Percentiles rank a stretch among this genome's conserved stretches.
These are phyloP conservation scores for Mimosa bimucronata DNA, from an alignment of 306 rosid species.

Conservation along the genomic window DNA sequence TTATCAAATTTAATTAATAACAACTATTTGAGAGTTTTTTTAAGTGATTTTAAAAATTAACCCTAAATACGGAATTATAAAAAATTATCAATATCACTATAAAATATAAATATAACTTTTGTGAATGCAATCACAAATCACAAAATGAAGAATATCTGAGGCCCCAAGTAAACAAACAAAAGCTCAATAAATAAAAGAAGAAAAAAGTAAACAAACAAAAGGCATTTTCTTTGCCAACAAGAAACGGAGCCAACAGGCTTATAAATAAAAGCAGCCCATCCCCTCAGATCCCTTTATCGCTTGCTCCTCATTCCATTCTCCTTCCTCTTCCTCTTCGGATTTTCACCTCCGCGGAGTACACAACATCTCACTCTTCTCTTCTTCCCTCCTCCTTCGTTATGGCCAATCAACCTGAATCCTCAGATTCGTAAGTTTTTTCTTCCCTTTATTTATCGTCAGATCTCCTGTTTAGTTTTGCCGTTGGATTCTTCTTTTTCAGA, in stretches of 20 bases:
- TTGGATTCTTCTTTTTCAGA: background rate
- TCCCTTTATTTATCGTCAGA: slow-evolving; percentile 29
- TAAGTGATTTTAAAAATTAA: no score
- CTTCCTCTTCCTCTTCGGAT: slow-evolving; percentile 17
- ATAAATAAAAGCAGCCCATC: slow-evolving; percentile 44
- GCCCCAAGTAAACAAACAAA: slow-evolving; percentile 30
- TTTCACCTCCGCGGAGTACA: slow-evolving; percentile 25
- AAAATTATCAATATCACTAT: no score
- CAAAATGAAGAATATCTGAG: no score
- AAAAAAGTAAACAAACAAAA: slow-evolving; percentile 26
- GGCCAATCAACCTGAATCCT: slow-evolving; percentile 79
- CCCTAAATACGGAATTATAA: no score
- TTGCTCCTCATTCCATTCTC: background rate
- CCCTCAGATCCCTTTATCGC: slow-evolving; percentile 40
- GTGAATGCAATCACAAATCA: no score
- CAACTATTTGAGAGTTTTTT: no score
- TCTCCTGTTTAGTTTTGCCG: slow-evolving; percentile 9
- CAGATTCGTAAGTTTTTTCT: slow-evolving; percentile 69
- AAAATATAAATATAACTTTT: no score
- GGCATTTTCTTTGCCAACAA: slow-evolving; percentile 71
- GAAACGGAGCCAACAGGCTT: slow-evolving; percentile 54
- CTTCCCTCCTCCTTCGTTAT: slow-evolving; percentile 35
- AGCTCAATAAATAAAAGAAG: no score
- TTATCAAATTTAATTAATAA: no score
- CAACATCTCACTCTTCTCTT: slow-evolving; percentile 6